Evolutionary conservation across 1,284 basidiomycete genomes (phyloP), one percentile per base, ranked within the genome.

Genomic region (Ceratobasidium sp.): DNA sequence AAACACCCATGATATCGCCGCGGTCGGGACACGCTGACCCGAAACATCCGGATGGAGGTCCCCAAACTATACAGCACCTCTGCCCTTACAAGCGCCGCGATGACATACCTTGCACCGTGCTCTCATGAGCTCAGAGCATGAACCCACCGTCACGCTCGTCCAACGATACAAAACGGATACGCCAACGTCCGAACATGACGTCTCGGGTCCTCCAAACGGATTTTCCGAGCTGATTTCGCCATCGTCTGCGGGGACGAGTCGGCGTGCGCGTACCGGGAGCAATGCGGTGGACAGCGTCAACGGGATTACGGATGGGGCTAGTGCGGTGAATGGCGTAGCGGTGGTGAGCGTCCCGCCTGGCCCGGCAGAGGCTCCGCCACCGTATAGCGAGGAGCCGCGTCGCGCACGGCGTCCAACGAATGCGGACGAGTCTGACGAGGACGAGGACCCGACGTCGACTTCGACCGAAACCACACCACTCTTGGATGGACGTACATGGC

Each of bases 101-200:
- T 65, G 64, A 65, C 43, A 65, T 49, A 46, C 32, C 29, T 49
- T 29, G 49, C 49, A 22, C 44, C 70, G 22, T 40, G 57, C 70
- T 73, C 70, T 62, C 70, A 73, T 73, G 70, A 73, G 70, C 70
- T 49, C 56, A 62, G 70, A 73, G 44, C 46, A 73, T 62, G 70
- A 44, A 17, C 57, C 56, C n/a, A 40, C 43, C 40, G 43, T 65
- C 2, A 65, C 64, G 13, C 44, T 37, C 17, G 29, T 73, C 22
- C 70, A 73, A 51, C 43, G 17, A 62, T 9, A 13, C 70, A 73
- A 73, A 73, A 73, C 70, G 70, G 70, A 73, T 57, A 51, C 70
- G 4, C 56, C 68, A 34, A 70, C 68, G 2, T 19, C 57, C 43
- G 37, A 19, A 2, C 43, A 34, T 1, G 44, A 73, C 32, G 37